phyloP scores from a whole-genome alignment of 23 red algal species.

The Chondrus crispus region DNA sequence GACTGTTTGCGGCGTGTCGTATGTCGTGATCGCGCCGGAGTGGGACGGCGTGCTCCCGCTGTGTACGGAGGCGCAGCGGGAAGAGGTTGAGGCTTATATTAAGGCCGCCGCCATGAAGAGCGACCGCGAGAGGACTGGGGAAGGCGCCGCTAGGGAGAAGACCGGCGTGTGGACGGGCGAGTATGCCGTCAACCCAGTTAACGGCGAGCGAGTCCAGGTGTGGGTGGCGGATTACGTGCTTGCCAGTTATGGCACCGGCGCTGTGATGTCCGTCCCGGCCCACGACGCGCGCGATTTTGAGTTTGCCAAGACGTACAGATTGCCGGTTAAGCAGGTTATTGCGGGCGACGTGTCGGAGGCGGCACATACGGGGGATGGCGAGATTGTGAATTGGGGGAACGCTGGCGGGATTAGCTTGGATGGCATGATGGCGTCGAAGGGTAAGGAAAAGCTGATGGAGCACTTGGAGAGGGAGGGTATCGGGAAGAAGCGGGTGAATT shows the following conservation, averaged over 20 bases:
- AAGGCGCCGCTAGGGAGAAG: constrained; percentile 60
- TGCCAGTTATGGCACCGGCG: constrained; percentile 90
- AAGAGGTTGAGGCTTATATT: constrained; percentile 63
- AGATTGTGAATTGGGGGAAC: constrained; percentile 65
- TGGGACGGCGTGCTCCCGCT: constrained; percentile 62
- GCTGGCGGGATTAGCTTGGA: constrained; percentile 66
- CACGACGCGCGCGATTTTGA: constrained; percentile 88
- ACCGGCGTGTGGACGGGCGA: constrained; percentile 89
- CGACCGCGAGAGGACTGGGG: constrained; percentile 82
- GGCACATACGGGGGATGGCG: constrained; percentile 65
- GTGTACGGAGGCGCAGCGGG: constrained; percentile 24
- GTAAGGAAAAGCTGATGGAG: constrained; percentile 63
- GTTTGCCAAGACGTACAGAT: constrained; percentile 73
- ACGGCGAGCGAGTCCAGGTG: constrained; percentile 74
- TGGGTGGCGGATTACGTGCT: constrained; percentile 98
- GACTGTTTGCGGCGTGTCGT: constrained; percentile 87
- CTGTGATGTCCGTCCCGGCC: constrained; percentile 95
- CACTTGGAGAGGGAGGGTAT: constrained; percentile 52
- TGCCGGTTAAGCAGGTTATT: constrained; percentile 76
- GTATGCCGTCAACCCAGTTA: constrained; percentile 82
- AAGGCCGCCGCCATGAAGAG: constrained; percentile 56
- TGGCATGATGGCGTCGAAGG: constrained; percentile 42
- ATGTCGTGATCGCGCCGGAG: constrained; percentile 90
- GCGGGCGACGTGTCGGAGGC: constrained; percentile 40
- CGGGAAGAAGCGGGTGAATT: constrained; percentile 63